Conservation (phyloP, 2,329 filamentous ascomycete genomes). For the Hyphodiscus sp. region DNA sequence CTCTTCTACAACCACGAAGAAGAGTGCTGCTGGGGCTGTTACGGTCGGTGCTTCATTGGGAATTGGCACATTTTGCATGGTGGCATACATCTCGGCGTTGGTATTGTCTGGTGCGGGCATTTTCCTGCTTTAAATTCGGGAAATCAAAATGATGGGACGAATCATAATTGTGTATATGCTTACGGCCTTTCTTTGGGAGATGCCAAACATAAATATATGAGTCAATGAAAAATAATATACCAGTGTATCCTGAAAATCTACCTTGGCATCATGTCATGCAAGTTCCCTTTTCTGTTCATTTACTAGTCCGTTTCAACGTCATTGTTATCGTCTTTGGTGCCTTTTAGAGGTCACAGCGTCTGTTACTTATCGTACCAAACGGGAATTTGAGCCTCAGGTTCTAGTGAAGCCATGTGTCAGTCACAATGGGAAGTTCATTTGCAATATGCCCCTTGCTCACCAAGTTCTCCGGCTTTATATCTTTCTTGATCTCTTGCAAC, state of each 20-base stretch:
- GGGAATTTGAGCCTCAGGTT: too few relatives aligned
- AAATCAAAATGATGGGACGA: not conserved
- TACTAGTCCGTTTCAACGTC: too few relatives aligned
- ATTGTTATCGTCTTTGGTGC: too few relatives aligned
- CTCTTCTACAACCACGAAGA: slow-evolving; percentile 18
- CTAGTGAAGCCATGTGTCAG: too few relatives aligned
- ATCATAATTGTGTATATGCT: not conserved
- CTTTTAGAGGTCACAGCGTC: too few relatives aligned
- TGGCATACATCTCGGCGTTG: slow-evolving; percentile 16
- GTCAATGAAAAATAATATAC: not conserved
- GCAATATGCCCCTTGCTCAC: not conserved
- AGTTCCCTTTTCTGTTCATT: too few relatives aligned
- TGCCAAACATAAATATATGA: not conserved
- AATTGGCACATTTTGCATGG: slow-evolving; percentile 12
- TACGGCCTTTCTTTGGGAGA: not conserved
- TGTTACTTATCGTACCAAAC: too few relatives aligned
- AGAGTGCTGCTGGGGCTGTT: slow-evolving; percentile 18
- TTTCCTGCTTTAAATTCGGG: not conserved
- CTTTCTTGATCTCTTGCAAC: slow-evolving; percentile 1
- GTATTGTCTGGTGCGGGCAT: slow-evolving; percentile 19
- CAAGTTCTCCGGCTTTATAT: slow-evolving; percentile 1
- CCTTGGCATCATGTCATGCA: too few relatives aligned
- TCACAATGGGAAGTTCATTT: too few relatives aligned
- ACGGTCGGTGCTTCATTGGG: slow-evolving; percentile 15
- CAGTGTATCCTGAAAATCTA: not conserved